Evolutionary conservation across 176 grass and related monocot genomes (phyloP).

Genomic region (Echinochloa phyllopogon): DNA sequence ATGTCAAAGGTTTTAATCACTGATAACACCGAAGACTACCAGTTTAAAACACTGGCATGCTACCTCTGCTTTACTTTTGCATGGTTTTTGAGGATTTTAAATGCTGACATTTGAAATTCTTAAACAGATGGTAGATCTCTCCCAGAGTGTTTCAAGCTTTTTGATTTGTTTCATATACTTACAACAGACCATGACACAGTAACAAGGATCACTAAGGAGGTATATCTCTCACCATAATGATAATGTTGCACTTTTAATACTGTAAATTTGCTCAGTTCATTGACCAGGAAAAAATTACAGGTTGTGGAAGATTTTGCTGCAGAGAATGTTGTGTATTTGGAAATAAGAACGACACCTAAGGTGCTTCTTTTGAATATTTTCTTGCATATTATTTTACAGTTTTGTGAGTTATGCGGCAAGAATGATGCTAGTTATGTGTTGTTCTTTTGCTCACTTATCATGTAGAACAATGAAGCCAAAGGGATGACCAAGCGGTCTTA

Average conservation of each 20-base stretch:
- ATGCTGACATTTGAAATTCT: slow-evolving; percentile 5
- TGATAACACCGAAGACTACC: too few relatives aligned
- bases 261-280: slow-evolving; percentile 17
- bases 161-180: slow-evolving; percentile 87
- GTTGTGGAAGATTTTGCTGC: slow-evolving; percentile 93
- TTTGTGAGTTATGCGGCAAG: neutral
- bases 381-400: neutral
- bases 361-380: slow-evolving; percentile 41
- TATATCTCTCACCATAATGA: slow-evolving; percentile 29
- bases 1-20: neutral
- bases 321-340: slow-evolving; percentile 94
- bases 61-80: neutral
- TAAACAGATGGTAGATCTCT: slow-evolving; percentile 83
- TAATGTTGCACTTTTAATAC: neutral
- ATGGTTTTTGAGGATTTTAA: slow-evolving; percentile 15
- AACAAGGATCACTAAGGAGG: slow-evolving; percentile 93
- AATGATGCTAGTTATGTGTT: slow-evolving; percentile 10
- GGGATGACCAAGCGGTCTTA: slow-evolving; percentile 96
- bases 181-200: slow-evolving; percentile 92
- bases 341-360: slow-evolving; percentile 97
- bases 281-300: slow-evolving; percentile 40
- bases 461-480: slow-evolving; percentile 89
- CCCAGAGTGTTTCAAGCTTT: slow-evolving; percentile 83
- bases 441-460: slow-evolving; percentile 16
- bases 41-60: neutral